Evolutionary conservation across 176 grass and related monocot species (phyloP), one percentile per base, ranked within the genome.

Genomic region (Aegilops speltoides): DNA sequence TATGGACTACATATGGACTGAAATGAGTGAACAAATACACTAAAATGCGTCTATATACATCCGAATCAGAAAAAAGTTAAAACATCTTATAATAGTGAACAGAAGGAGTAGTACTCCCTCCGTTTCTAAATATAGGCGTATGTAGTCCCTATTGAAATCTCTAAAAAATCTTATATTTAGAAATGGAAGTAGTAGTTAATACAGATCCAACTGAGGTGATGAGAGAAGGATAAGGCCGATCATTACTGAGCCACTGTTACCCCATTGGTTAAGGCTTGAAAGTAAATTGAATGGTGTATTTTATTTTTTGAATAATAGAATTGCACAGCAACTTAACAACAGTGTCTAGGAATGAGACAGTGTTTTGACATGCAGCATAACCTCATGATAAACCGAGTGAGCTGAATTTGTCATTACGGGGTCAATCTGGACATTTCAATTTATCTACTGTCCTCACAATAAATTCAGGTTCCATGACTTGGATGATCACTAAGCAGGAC

Each of bases 291-390:
- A 40, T 14, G 62, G 45, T 5, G 13, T 43, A 3, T 40, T 46
- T 46, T 4, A 17, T 54, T 17, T 54, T 54, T 54, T 54, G 7
- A 64, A 40, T 0, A 3, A 64, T 20, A 41, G 6, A 64, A 79
- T 38, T 71, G 16, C 31, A 26, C 28, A n/a, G 34, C 37, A 79
- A 43, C 12, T 24, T 7, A n/a, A 2, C 28, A 79, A 41, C 29
- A 41, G 48, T 59, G 60, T 60, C 0, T 33, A 78, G 24, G 63
- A 33, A 40, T 43, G 77, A 73, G 56, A 64, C 69, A 59, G 22
- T 83, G 76, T 60, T 80, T 15, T 25, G 40, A 74, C 83, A 79
- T 83, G 85, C 31, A 67, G 57, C 41, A 61, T 26, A 75, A 61
- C 12, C 40, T 41, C 19, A 82, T 77, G 37, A 54, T n/a, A 80